Percentiles rank a stretch among this genome's conserved stretches.
These are phyloP conservation scores for Herpetomonas samuelpessoai DNA, from an alignment of 208 protist genomes.

Conservation along the genomic window DNA sequence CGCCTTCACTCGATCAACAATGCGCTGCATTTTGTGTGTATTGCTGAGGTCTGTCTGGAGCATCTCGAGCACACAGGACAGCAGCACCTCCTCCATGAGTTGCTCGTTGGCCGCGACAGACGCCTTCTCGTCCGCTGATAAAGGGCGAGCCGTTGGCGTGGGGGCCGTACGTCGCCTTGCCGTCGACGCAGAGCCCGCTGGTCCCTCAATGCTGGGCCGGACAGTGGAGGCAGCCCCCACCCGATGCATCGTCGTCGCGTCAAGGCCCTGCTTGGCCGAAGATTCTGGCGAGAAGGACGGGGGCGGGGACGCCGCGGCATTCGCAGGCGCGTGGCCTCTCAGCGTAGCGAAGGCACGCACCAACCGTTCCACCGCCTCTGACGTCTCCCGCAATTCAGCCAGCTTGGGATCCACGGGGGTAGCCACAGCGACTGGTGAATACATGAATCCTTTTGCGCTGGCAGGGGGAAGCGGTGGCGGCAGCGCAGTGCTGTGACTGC, in stretches of 20 bases:
- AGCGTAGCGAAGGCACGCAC: conserved; percentile 77
- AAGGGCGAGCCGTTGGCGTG: too few species aligned
- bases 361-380: conserved; percentile 80
- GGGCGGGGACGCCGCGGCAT: conserved; percentile 1
- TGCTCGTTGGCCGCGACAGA: conserved; percentile 11
- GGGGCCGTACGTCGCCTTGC: too few species aligned
- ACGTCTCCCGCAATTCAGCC: conserved; percentile 71
- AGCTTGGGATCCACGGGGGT: conserved; percentile 32
- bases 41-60: conserved; percentile 6
- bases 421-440: too few species aligned
- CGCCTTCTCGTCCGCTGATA: conserved; percentile 5
- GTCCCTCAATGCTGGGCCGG: neutral
- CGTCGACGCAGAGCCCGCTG: too few species aligned
- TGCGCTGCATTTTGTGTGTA: neutral
- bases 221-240: neutral
- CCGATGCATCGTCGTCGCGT: conserved; percentile 3
- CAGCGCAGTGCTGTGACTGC: neutral
- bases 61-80: conserved; percentile 28
- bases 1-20: conserved; percentile 10
- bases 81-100: conserved; percentile 23
- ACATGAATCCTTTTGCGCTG: too few species aligned
- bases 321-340: conserved; percentile 28
- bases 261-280: conserved; percentile 5
- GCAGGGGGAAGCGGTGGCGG: neutral
- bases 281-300: neutral